A percentile compares a stretch with the other conserved stretches of the same genome.
Conservation (phyloP, 1,284 basidiomycete genomes). For the Meripilus lineatus region DNA sequence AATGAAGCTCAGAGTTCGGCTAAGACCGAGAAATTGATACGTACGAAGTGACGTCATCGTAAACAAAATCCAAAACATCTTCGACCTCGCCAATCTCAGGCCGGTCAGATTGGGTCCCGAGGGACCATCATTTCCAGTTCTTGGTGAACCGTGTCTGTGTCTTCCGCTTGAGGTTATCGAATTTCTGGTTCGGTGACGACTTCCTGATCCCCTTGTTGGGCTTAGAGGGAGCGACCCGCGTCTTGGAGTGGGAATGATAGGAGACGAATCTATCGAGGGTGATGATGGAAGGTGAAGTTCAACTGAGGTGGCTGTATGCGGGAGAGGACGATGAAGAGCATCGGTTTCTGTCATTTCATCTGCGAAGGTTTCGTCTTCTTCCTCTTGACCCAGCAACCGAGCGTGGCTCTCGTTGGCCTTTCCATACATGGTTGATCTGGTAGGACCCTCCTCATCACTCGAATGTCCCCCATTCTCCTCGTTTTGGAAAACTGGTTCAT, state of each 20-base stretch:
- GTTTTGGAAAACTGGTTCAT: slow-evolving; percentile 10
- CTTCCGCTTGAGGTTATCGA: slow-evolving; percentile 13
- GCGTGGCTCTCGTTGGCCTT: slow-evolving; percentile 24
- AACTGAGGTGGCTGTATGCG: slow-evolving; percentile 7
- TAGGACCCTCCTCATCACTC: too few relatives aligned
- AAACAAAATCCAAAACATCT: slow-evolving; percentile 77
- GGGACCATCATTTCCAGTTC: too few relatives aligned
- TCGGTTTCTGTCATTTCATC: slow-evolving; percentile 18
- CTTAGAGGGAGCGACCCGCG: slow-evolving; percentile 23
- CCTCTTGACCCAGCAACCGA: slow-evolving; percentile 21
- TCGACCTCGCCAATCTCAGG: slow-evolving; percentile 36
- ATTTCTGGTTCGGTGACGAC: slow-evolving; percentile 20
- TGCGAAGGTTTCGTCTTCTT: slow-evolving; percentile 12
- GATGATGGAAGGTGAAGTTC: slow-evolving; percentile 13
- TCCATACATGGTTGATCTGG: slow-evolving; percentile 24
- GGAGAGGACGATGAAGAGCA: slow-evolving; percentile 2
- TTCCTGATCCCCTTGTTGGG: slow-evolving; percentile 15
- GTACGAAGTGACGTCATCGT: slow-evolving; percentile 63
- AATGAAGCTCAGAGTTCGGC: neutral
- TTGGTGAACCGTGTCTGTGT: too few relatives aligned
- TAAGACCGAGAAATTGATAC: slow-evolving; percentile 24
- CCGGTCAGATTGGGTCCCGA: slow-evolving; percentile 56
- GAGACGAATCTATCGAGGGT: slow-evolving; percentile 17
- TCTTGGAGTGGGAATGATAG: slow-evolving; percentile 19
- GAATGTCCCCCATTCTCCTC: slow-evolving; percentile 16